Conservation (phyloP, 495 filamentous ascomycete genomes). For the Friedmanniomyces simplex region DNA sequence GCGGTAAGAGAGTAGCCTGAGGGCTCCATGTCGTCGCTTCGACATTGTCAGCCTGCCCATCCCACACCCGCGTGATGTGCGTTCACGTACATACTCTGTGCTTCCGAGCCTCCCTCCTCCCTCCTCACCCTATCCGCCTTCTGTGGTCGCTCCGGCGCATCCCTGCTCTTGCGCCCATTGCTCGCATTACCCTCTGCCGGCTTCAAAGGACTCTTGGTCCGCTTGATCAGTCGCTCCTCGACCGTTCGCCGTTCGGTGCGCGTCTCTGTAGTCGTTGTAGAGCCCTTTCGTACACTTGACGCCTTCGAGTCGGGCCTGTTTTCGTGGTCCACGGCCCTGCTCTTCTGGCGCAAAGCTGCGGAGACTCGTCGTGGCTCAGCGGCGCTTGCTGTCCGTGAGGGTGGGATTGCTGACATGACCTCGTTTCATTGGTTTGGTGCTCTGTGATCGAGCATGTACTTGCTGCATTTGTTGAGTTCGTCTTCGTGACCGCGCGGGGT, state of each 20-base stretch:
- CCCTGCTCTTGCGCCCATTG: slow-evolving; percentile 5
- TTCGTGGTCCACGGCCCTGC: slow-evolving; percentile 3
- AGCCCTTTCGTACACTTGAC: slow-evolving; percentile 1
- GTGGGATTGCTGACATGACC: slow-evolving; percentile 3
- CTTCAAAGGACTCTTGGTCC: slow-evolving; percentile 14
- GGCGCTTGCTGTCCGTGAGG: slow-evolving; percentile 9
- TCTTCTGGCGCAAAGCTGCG: slow-evolving; percentile 10
- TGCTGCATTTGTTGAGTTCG: background rate
- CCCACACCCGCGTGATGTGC: slow-evolving; percentile 8
- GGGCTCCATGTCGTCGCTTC: slow-evolving; percentile 59
- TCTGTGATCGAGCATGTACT: no score
- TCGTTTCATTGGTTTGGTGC: background rate
- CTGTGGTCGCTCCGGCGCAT: background rate
- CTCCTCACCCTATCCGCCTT: slow-evolving; percentile 6
- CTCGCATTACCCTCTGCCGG: slow-evolving; percentile 1
- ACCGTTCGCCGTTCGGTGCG: slow-evolving; percentile 5
- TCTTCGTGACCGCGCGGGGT: slow-evolving; percentile 3
- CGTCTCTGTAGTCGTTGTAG: slow-evolving; percentile 14
- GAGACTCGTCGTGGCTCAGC: slow-evolving; percentile 16
- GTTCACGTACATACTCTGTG: slow-evolving; percentile 10
- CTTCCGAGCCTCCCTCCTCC: background rate
- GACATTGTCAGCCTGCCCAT: slow-evolving; percentile 10
- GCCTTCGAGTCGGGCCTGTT: slow-evolving; percentile 13
- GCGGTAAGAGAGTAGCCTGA: slow-evolving; percentile 66
- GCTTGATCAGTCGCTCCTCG: slow-evolving; percentile 7